Evolutionary conservation across 148 eudicot genomes (phyloP).

Genomic region (Fagopyrum esculentum): DNA sequence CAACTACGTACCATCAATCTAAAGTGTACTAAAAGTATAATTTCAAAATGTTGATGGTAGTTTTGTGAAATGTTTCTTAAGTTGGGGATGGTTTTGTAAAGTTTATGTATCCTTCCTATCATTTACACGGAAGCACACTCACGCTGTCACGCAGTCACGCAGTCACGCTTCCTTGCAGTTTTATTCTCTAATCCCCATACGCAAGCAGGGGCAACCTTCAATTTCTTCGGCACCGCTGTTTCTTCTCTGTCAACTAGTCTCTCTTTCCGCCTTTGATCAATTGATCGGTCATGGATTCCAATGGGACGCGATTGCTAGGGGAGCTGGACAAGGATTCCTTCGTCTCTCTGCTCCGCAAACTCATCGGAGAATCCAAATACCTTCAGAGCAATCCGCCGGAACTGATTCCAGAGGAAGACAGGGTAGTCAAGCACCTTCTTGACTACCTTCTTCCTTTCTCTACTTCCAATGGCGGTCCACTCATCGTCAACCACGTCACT

Average conservation of each 20-base stretch:
- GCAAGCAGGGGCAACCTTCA: not conserved
- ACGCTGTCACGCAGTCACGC: no score
- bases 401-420: conserved; percentile 84
- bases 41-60: no score
- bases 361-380: conserved; percentile 78
- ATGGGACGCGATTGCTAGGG: conserved; percentile 42
- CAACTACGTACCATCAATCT: no score
- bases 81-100: no score
- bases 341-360: conserved; percentile 51
- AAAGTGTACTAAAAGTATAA: no score
- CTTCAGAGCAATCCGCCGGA: conserved; percentile 99
- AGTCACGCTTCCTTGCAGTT: no score
- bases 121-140: no score
- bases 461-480: conserved; percentile 67
- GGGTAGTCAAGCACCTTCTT: conserved; percentile 68
- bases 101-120: no score
- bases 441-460: conserved; percentile 56
- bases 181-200: not conserved
- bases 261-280: not conserved
- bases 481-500: conserved; percentile 60
- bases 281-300: conserved; percentile 29
- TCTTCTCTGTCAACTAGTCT: not conserved
- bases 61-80: no score
- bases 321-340: conserved; percentile 62
- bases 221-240: no score